Percentiles rank a stretch among this genome's conserved stretches.
phyloP scores from a whole-genome alignment of 2,329 filamentous ascomycete genomes.

The Scedosporium aurantiacum region DNA sequence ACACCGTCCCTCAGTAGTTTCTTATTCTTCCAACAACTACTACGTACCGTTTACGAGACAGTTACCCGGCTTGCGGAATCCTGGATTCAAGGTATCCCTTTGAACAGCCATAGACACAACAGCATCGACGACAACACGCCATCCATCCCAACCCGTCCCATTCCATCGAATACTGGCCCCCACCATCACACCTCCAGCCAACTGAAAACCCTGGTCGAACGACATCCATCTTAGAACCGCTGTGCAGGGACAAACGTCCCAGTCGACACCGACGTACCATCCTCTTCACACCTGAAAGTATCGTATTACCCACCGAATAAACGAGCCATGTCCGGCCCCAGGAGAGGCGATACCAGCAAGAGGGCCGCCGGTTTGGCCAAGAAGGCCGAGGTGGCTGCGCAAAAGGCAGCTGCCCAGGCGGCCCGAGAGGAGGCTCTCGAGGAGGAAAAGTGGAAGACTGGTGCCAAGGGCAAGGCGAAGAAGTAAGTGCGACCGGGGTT shows the following conservation, averaged over 20 bases:
- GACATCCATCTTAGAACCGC: background rate
- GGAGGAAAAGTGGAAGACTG: constrained; percentile 70
- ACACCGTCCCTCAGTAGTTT: too few relatives aligned
- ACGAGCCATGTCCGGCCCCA: constrained; percentile 58
- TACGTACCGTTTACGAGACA: background rate
- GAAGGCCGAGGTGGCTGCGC: constrained; percentile 79
- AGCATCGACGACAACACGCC: background rate
- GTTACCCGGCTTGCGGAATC: background rate
- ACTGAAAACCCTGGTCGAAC: background rate
- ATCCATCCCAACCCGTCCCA: background rate
- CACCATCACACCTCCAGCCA: too few relatives aligned
- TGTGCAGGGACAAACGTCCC: background rate
- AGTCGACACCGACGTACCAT: background rate
- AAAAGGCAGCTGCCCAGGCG: constrained; percentile 64
- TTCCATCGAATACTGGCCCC: background rate
- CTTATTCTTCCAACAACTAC: too few relatives aligned
- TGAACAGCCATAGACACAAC: background rate
- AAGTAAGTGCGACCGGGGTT: constrained; percentile 49
- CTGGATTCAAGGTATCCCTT: background rate
- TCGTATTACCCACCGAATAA: background rate
- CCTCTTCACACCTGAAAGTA: background rate
- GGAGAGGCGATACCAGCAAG: constrained; percentile 69
- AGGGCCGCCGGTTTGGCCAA: constrained; percentile 82
- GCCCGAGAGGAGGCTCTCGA: constrained; percentile 57
- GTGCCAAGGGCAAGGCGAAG: constrained; percentile 73